phyloP scores from a whole-genome alignment of 2,329 filamentous ascomycete species.

The Trichoderma koningiopsis region DNA sequence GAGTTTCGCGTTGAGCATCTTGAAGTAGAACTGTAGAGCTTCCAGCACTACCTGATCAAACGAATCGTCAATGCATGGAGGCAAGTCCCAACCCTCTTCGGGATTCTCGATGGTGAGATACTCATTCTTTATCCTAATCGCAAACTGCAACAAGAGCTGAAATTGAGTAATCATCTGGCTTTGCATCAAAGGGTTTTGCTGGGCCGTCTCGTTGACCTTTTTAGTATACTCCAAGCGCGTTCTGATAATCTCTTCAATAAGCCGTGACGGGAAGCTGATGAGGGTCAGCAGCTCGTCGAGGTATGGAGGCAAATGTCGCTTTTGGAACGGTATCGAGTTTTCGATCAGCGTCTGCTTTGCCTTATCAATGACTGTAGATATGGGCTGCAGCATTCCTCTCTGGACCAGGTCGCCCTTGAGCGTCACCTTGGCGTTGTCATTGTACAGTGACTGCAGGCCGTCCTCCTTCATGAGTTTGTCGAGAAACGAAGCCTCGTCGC shows the following conservation, averaged over 20 bases:
- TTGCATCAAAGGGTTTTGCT: constrained; percentile 90
- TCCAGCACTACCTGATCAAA: constrained; percentile 92
- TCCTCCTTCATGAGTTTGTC: constrained; percentile 96
- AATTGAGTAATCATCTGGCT: constrained; percentile 99
- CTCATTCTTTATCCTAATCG: constrained; percentile 88
- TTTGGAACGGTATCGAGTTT: constrained; percentile 81
- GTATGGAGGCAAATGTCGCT: constrained; percentile 90
- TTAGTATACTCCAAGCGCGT: constrained; percentile 88
- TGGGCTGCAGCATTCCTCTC: constrained; percentile 79
- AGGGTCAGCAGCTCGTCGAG: constrained; percentile 94
- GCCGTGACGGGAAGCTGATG: constrained; percentile 93
- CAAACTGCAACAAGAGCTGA: constrained; percentile 86
- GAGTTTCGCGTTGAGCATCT: constrained; percentile 97
- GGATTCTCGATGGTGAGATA: constrained; percentile 82
- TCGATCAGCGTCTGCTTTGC: constrained; percentile 88
- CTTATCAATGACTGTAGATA: constrained; percentile 86
- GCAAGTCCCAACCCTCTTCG: constrained; percentile 91
- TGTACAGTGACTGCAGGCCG: constrained; percentile 86
- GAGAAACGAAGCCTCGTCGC: constrained; percentile 90
- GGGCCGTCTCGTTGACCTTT: constrained; percentile 92
- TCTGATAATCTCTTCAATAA: constrained; percentile 95
- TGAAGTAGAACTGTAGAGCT: constrained; percentile 96
- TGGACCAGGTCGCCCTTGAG: constrained; percentile 71
- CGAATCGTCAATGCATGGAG: constrained; percentile 93
- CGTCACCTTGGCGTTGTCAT: constrained; percentile 56